Evolutionary conservation across 441 rosid genomes (phyloP), one percentile per base, ranked within the genome.

Genomic region (Aquilaria agallochum): DNA sequence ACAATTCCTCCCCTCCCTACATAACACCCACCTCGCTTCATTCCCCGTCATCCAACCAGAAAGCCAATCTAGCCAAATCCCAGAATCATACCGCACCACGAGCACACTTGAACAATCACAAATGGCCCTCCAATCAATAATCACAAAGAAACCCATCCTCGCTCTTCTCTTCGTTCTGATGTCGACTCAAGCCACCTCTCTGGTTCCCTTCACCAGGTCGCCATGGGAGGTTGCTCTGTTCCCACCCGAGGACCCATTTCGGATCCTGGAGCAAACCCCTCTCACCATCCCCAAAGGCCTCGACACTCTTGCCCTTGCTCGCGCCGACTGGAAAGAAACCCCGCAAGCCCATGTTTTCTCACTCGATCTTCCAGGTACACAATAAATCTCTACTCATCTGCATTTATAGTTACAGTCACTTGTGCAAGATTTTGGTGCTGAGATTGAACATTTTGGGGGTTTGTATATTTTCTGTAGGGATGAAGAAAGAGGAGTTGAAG

Each of bases 291-390:
- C 84, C 0, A 70, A 65, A 15, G 84, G 68, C 15, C 2, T 50
- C 0, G 73, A 75, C 3, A n/a, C 70, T 0, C 15, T 79, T 5
- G 65, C 83, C 2, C 33, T 77, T 0, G 86, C 83, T 3, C 64
- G 77, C 33, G 81, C 78, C 1, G 83, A 84, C 59, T 81, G 86
- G 84, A 79, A 68, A 56, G 89, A 84, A 55, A 81, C 81, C 0
- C 45, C 77, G 0, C 42, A 58, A 0, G 34, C 63, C 9, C 87
- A 80, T 12, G 27, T 82, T 0, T 76, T 84, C 15, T 12, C 72
- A 0, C 52, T 81, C 2, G 90, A 84, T 62, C 62, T 84, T 31
- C 90, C 87, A 0, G 42, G 42, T 36, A 36, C 42, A 0, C 7
- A 20, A 20, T 20, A 20, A 20, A 20, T 20, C 0, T 20, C 20